phyloP scores from a whole-genome alignment of 2,329 filamentous ascomycete species.

The Nemania sp. region DNA sequence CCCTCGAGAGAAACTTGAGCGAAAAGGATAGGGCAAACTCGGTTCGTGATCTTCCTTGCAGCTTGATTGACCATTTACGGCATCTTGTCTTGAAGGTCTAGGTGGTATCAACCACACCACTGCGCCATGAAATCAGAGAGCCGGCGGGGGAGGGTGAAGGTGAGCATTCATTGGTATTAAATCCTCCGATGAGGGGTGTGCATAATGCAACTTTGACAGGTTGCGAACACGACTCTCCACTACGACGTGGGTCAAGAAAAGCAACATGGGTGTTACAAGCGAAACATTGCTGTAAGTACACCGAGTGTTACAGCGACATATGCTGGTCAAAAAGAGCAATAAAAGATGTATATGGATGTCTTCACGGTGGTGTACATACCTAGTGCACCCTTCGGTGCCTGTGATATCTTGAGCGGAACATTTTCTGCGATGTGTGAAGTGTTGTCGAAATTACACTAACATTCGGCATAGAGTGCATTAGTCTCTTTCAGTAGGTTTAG shows the following conservation, averaged over 20 bases:
- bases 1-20: conserved; percentile 1
- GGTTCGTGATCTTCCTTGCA: conserved; percentile 20
- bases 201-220: conserved; percentile 31
- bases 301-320: not conserved
- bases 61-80: conserved; percentile 12
- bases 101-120: conserved; percentile 8
- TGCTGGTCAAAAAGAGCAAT: too few species aligned
- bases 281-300: not conserved
- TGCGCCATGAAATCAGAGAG: conserved; percentile 3
- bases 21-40: conserved; percentile 10
- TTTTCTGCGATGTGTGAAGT: too few species aligned
- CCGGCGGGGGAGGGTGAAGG: conserved; percentile 5
- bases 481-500: not conserved
- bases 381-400: too few species aligned
- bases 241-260: conserved; percentile 12
- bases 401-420: too few species aligned
- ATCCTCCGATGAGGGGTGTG: conserved; percentile 29
- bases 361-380: too few species aligned
- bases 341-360: too few species aligned
- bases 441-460: not conserved
- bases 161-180: conserved; percentile 17
- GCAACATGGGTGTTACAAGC: conserved; percentile 4
- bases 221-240: conserved; percentile 19
- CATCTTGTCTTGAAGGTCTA: conserved; percentile 1
- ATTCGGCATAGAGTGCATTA: not conserved